Evolutionary conservation across 495 filamentous ascomycete species (phyloP).

Genomic region (Penicillium cinerascens): DNA sequence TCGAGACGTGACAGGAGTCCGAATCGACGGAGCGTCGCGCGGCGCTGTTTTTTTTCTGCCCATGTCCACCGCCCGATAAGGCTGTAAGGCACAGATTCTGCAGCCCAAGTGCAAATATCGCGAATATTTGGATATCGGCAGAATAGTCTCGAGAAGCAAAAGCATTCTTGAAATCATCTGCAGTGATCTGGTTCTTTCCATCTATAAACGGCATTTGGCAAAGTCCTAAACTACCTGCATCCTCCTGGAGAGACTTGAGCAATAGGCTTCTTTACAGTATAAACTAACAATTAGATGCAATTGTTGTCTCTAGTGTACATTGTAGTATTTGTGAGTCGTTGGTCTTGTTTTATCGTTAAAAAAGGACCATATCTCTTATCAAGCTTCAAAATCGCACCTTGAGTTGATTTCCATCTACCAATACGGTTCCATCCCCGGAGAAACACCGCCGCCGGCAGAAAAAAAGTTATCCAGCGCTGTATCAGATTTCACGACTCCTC

Average conservation of each 20-base stretch:
- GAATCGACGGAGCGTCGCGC: constrained; percentile 3
- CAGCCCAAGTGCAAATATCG: background rate
- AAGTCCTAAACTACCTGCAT: no score
- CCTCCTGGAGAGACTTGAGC: no score
- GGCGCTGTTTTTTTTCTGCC: constrained; percentile 25
- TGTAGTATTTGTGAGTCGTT: background rate
- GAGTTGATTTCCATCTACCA: background rate
- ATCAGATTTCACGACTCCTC: constrained; percentile 9
- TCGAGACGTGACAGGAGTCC: background rate
- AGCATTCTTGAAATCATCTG: background rate
- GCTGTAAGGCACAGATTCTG: constrained; percentile 1
- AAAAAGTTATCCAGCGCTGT: constrained; percentile 21
- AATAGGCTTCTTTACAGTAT: background rate
- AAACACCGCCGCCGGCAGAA: constrained; percentile 26
- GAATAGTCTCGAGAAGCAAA: background rate
- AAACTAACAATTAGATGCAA: background rate
- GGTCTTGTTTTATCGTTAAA: background rate
- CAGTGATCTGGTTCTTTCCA: no score
- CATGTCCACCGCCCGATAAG: constrained; percentile 10
- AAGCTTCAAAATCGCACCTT: background rate
- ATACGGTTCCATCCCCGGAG: constrained; percentile 19
- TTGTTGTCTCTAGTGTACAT: background rate
- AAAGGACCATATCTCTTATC: background rate
- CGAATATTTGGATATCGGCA: background rate
- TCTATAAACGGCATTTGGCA: no score